Evolutionary conservation across 495 filamentous ascomycete species (phyloP), one percentile per base, ranked within the genome.

Genomic region (Aspergillus asperescens): DNA sequence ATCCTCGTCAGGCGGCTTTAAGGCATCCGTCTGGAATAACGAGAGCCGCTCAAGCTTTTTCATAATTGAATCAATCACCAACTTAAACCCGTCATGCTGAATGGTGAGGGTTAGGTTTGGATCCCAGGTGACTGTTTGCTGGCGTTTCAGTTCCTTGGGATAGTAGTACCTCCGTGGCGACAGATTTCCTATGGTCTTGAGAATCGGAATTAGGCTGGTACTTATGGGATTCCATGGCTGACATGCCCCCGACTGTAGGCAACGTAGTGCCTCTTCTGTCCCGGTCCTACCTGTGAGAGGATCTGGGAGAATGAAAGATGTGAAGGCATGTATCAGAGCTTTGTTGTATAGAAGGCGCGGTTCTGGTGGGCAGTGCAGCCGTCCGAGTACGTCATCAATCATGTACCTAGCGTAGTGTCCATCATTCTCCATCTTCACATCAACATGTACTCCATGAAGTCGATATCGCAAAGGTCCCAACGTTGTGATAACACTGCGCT

Each of bases 311-410:
- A 72, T 74, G 54, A 69, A 71, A 2, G 77, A 71, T 0, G 82
- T 85, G 1, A 80, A 24, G 0, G 81, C 81, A 50, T 84, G 81
- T 4, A 86, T n/a, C 39, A 76, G 76, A 27, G 70, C 74, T 29
- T 79, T 62, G 48, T 61, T 72, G 0, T 86, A 63, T 43, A 72
- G 73, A 61, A 75, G 76, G 7, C 68, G 64, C 4, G 83, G 57
- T n/a, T 72, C 76, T 1, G 75, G 72, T 48, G 73, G 73, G 28
- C 76, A 72, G 1, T 68, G 38, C 7, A 85, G 58, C 9, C 72
- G 63, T 0, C 78, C 75, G 4, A 85, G 66, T 23, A 66, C 54
- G 2, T 52, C 32, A 50, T 86, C 75, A 29, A 85, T 59, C 0
- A 57, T 46, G 43, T 76, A 83, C 61, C 22, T 2, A 23, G 77